Evolutionary conservation across 805 yeast species (phyloP).

Genomic region (Barnettozyma wickerhamii): DNA sequence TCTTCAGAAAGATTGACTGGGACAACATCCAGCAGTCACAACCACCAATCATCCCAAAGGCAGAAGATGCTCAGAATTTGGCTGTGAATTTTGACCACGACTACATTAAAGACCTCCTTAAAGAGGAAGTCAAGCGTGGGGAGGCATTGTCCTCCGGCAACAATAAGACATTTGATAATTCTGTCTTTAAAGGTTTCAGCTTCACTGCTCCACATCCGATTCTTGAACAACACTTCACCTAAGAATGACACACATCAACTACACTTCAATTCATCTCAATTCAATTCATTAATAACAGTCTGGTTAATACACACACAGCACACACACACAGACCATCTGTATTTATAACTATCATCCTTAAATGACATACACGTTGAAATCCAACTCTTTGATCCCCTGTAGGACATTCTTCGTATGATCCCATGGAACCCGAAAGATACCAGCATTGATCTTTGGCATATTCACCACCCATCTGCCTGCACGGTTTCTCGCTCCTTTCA

Average conservation of each 20-base stretch:
- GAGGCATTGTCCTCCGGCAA: too few species aligned
- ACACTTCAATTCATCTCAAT: background rate
- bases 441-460: constrained; percentile 80
- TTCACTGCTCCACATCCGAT: constrained; percentile 38
- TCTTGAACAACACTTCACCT: constrained; percentile 25
- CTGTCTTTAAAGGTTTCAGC: constrained; percentile 40
- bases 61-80: constrained; percentile 66
- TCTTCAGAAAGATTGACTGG: constrained; percentile 79
- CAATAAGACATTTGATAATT: constrained; percentile 20
- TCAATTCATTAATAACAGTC: too few species aligned
- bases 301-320: too few species aligned
- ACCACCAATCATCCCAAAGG: constrained; percentile 76
- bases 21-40: constrained; percentile 36
- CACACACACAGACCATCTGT: too few species aligned
- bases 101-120: constrained; percentile 55
- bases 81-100: constrained; percentile 81
- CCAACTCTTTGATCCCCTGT: constrained; percentile 24
- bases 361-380: constrained; percentile 46
- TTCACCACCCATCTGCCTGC: constrained; percentile 31
- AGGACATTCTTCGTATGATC: constrained; percentile 54
- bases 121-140: background rate
- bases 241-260: constrained; percentile 3
- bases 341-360: too few species aligned
- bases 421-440: constrained; percentile 82
- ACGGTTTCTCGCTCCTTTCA: constrained; percentile 1